Base-by-base conservation (phyloP, 2,329 filamentous ascomycete genomes). In the Aspergillus calidoustus region DNA sequence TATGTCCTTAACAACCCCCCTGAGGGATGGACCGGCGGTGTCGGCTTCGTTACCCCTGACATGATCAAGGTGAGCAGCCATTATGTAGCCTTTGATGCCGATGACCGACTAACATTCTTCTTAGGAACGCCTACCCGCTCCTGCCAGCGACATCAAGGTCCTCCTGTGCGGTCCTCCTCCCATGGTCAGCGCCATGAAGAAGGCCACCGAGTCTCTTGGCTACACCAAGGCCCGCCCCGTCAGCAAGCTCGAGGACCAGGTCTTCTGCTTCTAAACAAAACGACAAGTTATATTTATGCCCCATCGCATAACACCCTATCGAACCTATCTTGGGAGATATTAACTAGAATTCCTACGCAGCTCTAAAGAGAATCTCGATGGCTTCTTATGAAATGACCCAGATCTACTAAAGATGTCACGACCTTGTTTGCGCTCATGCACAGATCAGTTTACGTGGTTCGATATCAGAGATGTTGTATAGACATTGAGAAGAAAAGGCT, bases 151-250 rank as follows among this genome's bases (percentile, higher is more conserved):
- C 73, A 89, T 96, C 81, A 98, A 98, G 87, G 86, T 99, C 70
- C 85, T 98, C 63, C 85, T 98, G 69, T 99, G 95, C 76, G 95
- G 95, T 59, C 95, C 95, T 61, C 95, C 95, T 60, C 95, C 95
- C 54, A 99, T 99, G 95, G 86, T 98, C 67, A 91, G 90, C 72
- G 94, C 93, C 55, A 90, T 98, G 84, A 99, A 99, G 91, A 98
- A 98, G 86, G 87, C 92, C 7, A 90, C 93, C 54, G 92, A 96
- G 81, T 85, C 87, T 66, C 85, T 98, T 22, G 95, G 95, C 61
- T 99, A 90, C 84, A 86, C 91, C 75, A 98, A 98, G 86, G 91
- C 95, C 47, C 88, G 89, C 64, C 92, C 94, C 49, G 93, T 98
- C 72, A 97, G 93, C 88, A 98, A 98, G 87, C 88, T 98, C 57